phyloP scores from a whole-genome alignment of 1,284 basidiomycete species.

The Sporisorium iseilematis-ciliati region DNA sequence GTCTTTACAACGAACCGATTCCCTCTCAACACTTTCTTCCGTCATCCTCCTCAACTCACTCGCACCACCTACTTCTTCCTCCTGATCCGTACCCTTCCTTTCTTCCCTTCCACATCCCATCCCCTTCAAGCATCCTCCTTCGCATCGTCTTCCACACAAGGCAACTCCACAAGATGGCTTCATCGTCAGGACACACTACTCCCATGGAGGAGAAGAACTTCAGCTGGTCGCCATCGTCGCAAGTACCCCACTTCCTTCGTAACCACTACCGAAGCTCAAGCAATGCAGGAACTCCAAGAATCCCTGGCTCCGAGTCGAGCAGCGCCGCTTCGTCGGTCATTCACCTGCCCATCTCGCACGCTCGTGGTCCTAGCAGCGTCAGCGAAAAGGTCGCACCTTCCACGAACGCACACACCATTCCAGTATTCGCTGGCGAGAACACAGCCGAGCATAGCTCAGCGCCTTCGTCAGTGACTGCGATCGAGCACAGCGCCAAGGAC shows the following conservation, averaged over 20 bases:
- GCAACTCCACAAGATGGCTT: conserved; percentile 13
- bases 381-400: conserved; percentile 18
- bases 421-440: conserved; percentile 9
- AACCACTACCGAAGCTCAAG: conserved; percentile 25
- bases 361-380: conserved; percentile 11
- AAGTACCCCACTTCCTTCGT: conserved; percentile 35
- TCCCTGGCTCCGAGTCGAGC: conserved; percentile 16
- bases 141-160: conserved; percentile 2
- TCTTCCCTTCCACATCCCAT: conserved; percentile 8
- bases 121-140: conserved; percentile 7
- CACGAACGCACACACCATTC: conserved; percentile 8
- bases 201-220: conserved; percentile 31
- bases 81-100: conserved; percentile 1
- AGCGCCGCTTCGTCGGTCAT: conserved; percentile 27
- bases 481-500: conserved; percentile 10
- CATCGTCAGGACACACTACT: conserved; percentile 22
- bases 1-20: not conserved
- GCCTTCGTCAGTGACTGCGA: conserved; percentile 17
- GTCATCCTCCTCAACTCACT: not conserved
- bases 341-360: conserved; percentile 22
- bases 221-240: conserved; percentile 31
- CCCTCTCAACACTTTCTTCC: conserved; percentile 1
- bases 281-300: conserved; percentile 9
- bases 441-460: not conserved
- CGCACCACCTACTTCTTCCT: not conserved